A percentile compares a stretch with the other conserved stretches of the same genome.
Conservation (phyloP, 495 filamentous ascomycete genomes). For the Penicillium flavigenum region DNA sequence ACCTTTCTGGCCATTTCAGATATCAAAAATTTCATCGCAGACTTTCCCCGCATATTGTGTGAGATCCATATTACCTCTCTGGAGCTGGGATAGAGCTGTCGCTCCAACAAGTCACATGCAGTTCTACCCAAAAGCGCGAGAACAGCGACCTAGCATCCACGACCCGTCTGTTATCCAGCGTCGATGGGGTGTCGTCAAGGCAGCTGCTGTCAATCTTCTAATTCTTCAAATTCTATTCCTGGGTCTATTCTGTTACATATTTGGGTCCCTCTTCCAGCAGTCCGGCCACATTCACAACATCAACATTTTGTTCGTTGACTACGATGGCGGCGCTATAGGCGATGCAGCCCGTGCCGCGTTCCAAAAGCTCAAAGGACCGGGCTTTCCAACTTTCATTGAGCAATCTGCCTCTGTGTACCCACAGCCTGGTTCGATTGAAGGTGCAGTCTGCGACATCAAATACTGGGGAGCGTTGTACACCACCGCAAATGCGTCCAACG, state of each 20-base stretch:
- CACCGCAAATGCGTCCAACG: conserved; percentile 35
- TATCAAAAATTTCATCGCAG: not conserved
- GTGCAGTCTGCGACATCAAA: conserved; percentile 42
- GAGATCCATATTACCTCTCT: not conserved
- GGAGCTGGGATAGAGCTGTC: not conserved
- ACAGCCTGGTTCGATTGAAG: conserved; percentile 19
- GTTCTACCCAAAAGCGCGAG: conserved; percentile 28
- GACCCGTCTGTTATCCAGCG: conserved; percentile 23
- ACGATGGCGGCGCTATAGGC: conserved; percentile 49
- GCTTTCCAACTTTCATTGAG: conserved; percentile 45
- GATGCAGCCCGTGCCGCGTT: conserved; percentile 43
- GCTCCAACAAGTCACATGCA: conserved; percentile 8
- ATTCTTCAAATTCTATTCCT: conserved; percentile 43
- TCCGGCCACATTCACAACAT: conserved; percentile 40
- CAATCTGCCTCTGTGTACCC: conserved; percentile 29
- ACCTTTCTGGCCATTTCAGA: not conserved
- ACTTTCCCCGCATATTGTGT: not conserved
- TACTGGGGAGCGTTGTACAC: conserved; percentile 52
- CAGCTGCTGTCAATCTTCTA: conserved; percentile 22
- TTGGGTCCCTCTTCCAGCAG: conserved; percentile 47
- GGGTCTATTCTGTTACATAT: conserved; percentile 46
- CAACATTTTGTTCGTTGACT: conserved; percentile 51
- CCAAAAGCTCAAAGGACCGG: conserved; percentile 30
- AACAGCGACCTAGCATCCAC: conserved; percentile 24
- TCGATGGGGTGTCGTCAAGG: conserved; percentile 25